Evolutionary conservation across 768 basidiomycete species (phyloP).

Genomic region (Megacollybia marginata): DNA sequence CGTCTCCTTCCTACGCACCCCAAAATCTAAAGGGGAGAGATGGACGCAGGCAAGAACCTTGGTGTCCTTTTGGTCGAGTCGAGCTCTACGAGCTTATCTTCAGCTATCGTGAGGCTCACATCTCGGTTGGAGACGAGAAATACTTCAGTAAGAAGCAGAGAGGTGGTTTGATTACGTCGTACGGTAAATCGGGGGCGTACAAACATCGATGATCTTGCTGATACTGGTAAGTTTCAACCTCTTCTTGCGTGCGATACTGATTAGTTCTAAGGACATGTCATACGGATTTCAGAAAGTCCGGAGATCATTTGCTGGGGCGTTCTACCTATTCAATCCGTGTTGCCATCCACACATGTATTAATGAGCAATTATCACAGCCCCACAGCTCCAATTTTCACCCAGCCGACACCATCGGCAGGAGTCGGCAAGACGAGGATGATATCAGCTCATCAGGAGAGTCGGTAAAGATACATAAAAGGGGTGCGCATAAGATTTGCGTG

Average conservation of each 20-base stretch:
- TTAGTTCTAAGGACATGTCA: slow-evolving; percentile 46
- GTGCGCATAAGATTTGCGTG: too few species aligned
- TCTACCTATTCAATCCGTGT: slow-evolving; percentile 34
- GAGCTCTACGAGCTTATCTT: slow-evolving; percentile 91
- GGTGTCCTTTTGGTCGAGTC: slow-evolving; percentile 91
- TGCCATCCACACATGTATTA: slow-evolving; percentile 10
- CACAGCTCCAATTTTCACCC: neutral
- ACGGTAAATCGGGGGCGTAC: slow-evolving; percentile 48
- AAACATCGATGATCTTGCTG: slow-evolving; percentile 91
- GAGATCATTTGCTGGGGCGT: slow-evolving; percentile 77
- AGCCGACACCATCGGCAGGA: neutral
- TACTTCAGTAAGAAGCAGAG: slow-evolving; percentile 80
- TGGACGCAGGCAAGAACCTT: slow-evolving; percentile 80
- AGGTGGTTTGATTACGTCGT: slow-evolving; percentile 83
- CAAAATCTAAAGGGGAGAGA: slow-evolving; percentile 81
- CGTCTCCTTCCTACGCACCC: slow-evolving; percentile 98
- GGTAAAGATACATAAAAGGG: neutral
- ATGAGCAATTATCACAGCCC: neutral
- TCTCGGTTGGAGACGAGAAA: slow-evolving; percentile 79
- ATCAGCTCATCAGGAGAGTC: neutral
- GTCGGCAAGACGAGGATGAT: neutral
- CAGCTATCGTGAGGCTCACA: slow-evolving; percentile 85
- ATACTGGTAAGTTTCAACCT: slow-evolving; percentile 55
- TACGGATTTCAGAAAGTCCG: slow-evolving; percentile 79
- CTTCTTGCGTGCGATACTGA: neutral